Conservation (phyloP, 345 rosid genomes). For the Gossypium turneri region DNA sequence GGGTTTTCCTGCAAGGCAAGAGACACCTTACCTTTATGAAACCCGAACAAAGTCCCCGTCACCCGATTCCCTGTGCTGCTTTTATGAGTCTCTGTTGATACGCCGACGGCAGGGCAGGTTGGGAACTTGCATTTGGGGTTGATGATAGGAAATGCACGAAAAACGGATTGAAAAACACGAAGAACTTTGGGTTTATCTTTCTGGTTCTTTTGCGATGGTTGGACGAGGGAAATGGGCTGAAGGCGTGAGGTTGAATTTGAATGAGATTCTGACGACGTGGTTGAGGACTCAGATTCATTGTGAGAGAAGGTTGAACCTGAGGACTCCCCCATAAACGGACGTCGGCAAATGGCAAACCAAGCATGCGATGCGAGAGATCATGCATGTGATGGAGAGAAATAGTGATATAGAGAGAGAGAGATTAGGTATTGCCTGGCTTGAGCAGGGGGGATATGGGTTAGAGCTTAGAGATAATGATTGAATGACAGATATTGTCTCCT, state of each 20-base stretch:
- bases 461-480: no score
- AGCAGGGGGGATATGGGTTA: no score
- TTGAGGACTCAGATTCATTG: background rate
- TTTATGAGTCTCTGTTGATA: constrained; percentile 37
- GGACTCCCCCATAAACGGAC: background rate
- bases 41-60: constrained; percentile 71
- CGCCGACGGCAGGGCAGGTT: constrained; percentile 31
- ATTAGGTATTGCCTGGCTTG: no score
- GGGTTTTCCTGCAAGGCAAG: constrained; percentile 66
- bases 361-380: no score
- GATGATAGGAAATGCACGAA: constrained; percentile 70
- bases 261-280: background rate
- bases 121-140: constrained; percentile 65
- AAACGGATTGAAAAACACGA: constrained; percentile 68
- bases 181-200: constrained; percentile 43
- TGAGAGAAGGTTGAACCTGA: background rate
- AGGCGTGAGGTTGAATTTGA: background rate
- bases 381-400: no score
- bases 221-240: constrained; percentile 50
- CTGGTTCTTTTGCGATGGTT: constrained; percentile 54
- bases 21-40: constrained; percentile 68
- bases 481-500: no score
- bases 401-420: no score
- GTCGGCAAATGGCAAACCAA: background rate
- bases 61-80: constrained; percentile 28